These are phyloP conservation scores for Prunus mongolica DNA, from an alignment of 306 rosid genomes.

Conservation along the genomic window DNA sequence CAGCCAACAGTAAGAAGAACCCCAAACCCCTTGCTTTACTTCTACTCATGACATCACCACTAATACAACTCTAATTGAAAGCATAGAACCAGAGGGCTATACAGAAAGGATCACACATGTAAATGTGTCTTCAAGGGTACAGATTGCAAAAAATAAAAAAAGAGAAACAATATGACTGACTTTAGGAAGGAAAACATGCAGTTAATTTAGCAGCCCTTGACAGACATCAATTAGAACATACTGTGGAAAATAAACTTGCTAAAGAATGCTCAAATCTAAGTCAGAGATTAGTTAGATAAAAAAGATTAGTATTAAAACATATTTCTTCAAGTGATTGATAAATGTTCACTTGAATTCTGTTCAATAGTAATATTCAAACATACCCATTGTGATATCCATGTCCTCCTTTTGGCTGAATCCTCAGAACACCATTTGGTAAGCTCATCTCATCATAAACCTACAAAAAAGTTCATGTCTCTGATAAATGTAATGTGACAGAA, in stretches of 20 bases:
- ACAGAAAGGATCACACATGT: neutral
- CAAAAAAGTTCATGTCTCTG: constrained; percentile 3
- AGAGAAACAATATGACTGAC: neutral
- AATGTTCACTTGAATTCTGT: neutral
- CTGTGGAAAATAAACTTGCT: neutral
- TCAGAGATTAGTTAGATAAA: neutral
- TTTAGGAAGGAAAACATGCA: neutral
- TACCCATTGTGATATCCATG: constrained; percentile 99
- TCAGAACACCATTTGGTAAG: constrained; percentile 87
- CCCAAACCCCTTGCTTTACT: neutral
- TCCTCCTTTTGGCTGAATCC: constrained; percentile 84
- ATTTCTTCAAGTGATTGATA: neutral
- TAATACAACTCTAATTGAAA: neutral
- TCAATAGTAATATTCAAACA: constrained; percentile 24
- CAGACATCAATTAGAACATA: neutral
- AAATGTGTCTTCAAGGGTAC: neutral
- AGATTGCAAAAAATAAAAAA: neutral
- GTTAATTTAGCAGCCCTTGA: neutral
- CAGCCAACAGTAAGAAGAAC: neutral
- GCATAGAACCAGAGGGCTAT: neutral
- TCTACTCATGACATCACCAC: neutral
- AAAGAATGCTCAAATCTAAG: neutral
- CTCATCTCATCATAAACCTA: constrained; percentile 94
- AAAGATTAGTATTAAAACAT: neutral
- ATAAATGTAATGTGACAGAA: constrained; percentile 1